Base-by-base conservation (phyloP, 805 yeast species). In the Spencermartinsiella europaea region DNA sequence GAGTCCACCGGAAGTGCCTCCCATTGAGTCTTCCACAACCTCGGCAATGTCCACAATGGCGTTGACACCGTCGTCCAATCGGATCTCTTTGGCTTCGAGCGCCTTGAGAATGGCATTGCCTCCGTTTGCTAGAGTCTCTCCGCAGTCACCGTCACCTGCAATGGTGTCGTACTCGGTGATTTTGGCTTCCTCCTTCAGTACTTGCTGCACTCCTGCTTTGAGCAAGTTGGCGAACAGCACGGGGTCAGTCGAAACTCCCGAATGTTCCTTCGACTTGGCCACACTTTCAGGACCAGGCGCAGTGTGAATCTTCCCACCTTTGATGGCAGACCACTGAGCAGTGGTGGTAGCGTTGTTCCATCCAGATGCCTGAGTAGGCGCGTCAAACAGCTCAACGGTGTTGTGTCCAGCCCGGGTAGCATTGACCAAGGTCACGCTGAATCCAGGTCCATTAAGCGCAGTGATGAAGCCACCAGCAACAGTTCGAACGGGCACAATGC, bases 101-200 rank as follows among this genome's bases (percentile, higher is more conserved):
- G 79, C 77, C 8, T 73, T 68, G 38, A 79, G 64, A 37, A 90
- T 76, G 1, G 85, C 89, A 46, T 81, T 74, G 22, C 89, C 93
- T 34, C 97, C 98, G 20, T 79, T 75, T 12, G 81, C 86, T 50
- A 90, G 69, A 0, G 97, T 90, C 58, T 87, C 93, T 35, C 98
- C 98, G 67, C 97, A 90, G 63, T 90, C 98, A 57, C 98, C 98
- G 64, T 90, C 98, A 48, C 98, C 98, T 1, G 91, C 96, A 54
- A 80, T 73, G 1, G 95, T 84, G 59, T 90, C 98, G 55, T 85
- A 81, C 46, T 79, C 75, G 1, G 97, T 90, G 59, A 90, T 83
- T 57, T 79, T 76, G 2, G 95, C 93, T 64, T 90, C 97, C n/a
- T 76, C 76, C 21, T 73, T 69, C 37, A 83, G 68, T 4, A 81